Percentiles rank a stretch among this genome's conserved stretches.
phyloP scores from a whole-genome alignment of 1,284 basidiomycete genomes.

The Malassezia brasiliensis region DNA sequence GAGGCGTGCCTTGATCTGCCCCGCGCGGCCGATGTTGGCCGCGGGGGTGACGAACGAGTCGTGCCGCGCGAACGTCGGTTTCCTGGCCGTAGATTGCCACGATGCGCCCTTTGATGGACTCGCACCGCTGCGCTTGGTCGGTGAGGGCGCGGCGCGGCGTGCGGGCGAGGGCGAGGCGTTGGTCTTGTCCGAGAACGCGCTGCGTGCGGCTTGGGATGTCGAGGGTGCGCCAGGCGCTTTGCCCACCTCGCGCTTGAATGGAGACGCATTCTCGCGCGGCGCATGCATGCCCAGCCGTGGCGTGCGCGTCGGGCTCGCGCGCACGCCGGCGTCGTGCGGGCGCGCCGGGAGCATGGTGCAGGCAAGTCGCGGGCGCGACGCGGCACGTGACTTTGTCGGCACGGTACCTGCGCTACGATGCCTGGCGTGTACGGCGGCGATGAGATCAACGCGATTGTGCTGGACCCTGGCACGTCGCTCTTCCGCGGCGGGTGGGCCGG shows the following conservation, averaged over 20 bases:
- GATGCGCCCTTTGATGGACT: slow-evolving; percentile 3
- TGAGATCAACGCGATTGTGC: slow-evolving; percentile 86
- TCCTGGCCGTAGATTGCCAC: neutral
- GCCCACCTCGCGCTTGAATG: slow-evolving; percentile 5
- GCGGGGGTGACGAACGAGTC: slow-evolving; percentile 35
- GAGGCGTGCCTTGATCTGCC: slow-evolving; percentile 36
- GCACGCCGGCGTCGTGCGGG: neutral
- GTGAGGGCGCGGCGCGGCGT: neutral
- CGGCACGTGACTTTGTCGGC: slow-evolving; percentile 3
- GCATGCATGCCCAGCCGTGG: neutral
- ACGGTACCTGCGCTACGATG: slow-evolving; percentile 22
- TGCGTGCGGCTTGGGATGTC: slow-evolving; percentile 2
- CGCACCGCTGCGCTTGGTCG: slow-evolving; percentile 1
- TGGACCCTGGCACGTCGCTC: slow-evolving; percentile 84
- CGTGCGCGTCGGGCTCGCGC: slow-evolving; percentile 1
- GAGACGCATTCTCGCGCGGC: neutral
- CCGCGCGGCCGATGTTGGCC: slow-evolving; percentile 33
- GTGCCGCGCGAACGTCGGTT: slow-evolving; percentile 18
- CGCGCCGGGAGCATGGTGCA: neutral
- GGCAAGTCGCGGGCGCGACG: neutral
- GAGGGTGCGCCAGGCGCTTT: neutral
- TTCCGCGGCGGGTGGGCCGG: slow-evolving; percentile 82
- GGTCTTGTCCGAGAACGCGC: slow-evolving; percentile 17
- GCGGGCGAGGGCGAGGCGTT: slow-evolving; percentile 12
- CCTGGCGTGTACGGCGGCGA: slow-evolving; percentile 53